phyloP scores from a whole-genome alignment of 805 yeast species.

The Schizosaccharomyces osmophilus region DNA sequence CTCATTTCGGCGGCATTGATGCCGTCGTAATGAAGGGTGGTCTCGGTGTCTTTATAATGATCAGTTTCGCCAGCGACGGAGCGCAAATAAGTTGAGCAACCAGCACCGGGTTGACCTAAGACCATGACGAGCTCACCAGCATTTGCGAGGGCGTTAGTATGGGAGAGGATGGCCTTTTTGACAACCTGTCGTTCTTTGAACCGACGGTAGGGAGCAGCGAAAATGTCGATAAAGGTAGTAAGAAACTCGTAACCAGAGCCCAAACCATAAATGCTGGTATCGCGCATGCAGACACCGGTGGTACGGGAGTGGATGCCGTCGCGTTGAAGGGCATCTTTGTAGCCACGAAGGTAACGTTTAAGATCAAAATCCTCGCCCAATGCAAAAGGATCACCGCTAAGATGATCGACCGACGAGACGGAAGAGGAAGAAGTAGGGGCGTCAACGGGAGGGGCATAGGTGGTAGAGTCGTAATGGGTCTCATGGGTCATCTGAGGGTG shows the following conservation, averaged over 20 bases:
- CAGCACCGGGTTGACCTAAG: slow-evolving; percentile 60
- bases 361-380: background rate
- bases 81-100: slow-evolving; percentile 36
- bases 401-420: background rate
- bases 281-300: slow-evolving; percentile 17
- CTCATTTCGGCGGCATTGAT: slow-evolving; percentile 35
- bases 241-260: slow-evolving; percentile 24
- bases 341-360: background rate
- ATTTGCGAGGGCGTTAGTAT: slow-evolving; percentile 26
- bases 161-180: background rate
- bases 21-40: slow-evolving; percentile 38
- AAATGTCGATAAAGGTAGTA: slow-evolving; percentile 22
- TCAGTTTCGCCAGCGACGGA: slow-evolving; percentile 50
- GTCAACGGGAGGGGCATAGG: background rate
- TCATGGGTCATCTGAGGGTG: too few relatives aligned
- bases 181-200: background rate
- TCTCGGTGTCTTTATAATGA: slow-evolving; percentile 27
- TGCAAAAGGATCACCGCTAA: background rate
- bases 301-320: slow-evolving; percentile 16
- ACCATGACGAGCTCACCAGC: slow-evolving; percentile 50
- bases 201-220: slow-evolving; percentile 11
- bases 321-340: background rate
- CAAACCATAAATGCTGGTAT: slow-evolving; percentile 21
- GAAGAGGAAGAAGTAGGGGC: background rate
- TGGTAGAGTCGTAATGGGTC: too few relatives aligned